These are phyloP conservation scores for Aureobasidium pullulans DNA, from an alignment of 2,329 filamentous ascomycete genomes.

Conservation along the genomic window DNA sequence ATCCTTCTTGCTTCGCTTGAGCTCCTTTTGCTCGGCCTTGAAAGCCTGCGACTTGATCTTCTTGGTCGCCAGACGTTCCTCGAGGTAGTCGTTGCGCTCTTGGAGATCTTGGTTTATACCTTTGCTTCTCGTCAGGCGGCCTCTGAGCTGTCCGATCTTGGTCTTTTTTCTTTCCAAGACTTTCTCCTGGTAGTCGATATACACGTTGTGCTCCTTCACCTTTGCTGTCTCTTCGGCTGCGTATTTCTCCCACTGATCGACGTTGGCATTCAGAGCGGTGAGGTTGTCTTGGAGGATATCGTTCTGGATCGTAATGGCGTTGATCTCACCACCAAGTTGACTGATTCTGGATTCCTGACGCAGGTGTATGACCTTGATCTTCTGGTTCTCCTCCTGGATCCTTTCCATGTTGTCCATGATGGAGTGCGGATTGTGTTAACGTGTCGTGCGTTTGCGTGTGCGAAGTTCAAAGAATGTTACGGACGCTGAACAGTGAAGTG, in stretches of 20 bases:
- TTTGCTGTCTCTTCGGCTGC: not conserved
- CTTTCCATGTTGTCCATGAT: not conserved
- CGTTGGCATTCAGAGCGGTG: not conserved
- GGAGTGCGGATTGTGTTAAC: not conserved
- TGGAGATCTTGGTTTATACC: not conserved
- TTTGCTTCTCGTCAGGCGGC: not conserved
- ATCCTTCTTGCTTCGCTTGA: not conserved
- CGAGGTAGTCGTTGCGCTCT: not conserved
- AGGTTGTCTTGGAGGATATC: not conserved
- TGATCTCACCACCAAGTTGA: not conserved
- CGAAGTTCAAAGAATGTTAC: not conserved
- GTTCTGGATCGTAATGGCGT: not conserved
- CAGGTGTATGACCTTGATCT: not conserved
- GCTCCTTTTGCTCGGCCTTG: not conserved
- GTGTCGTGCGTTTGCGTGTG: not conserved
- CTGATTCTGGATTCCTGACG: not conserved
- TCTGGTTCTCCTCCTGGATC: not conserved
- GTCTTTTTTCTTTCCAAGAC: not conserved
- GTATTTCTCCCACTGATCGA: not conserved
- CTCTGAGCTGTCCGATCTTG: not conserved
- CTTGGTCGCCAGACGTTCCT: not conserved
- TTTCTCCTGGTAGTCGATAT: not conserved
- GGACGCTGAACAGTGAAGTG: not conserved
- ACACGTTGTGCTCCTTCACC: not conserved
- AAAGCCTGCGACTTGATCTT: not conserved